Evolutionary conservation across 2,329 filamentous ascomycete genomes (phyloP), one percentile per base, ranked within the genome.

Genomic region (Sporothrix schenckii): DNA sequence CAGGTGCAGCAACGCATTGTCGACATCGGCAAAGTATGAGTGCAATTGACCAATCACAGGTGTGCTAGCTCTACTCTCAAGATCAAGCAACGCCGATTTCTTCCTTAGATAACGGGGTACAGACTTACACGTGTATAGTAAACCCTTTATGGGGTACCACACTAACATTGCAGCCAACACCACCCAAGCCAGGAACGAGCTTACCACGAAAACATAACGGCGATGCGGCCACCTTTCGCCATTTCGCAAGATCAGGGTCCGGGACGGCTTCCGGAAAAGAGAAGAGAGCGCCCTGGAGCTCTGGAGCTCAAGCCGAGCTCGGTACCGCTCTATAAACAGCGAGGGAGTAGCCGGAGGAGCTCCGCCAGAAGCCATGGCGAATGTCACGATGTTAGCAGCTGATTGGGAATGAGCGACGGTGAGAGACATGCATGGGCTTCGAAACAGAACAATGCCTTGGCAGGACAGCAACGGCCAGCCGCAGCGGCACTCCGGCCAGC

Each of bases 31-130:
- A 67, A 67, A 10, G 34, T 4, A 44, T 4, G 19, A 68, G 24
- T 19, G 49, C 69, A 21, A 71, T 71, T 71, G 66, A 50, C 69
- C 69, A 71, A 71, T 71, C 56, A 68, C 14, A 54, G 50, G 9
- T n/a, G 1, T 4, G n/a, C 2, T 21, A 53, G 30, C 19, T 14
- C 24, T 52, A 9, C 44, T 13, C 21, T 16, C 11, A 50, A 47
- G 66, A 54, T 41, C 27, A 2, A 16, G 34, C 21, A 11, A 30
- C 34, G 49, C 69, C 65, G 69, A 65, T 11, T 68, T 71, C 66
- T 71, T 68, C 66, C 66, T 19, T 24, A 30, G 24, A 49, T 68
- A 68, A 39, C 39, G 10, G 56, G 47, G 65, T 68, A 70, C 69
- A 13, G 16, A 2, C 4, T 7, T 7, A 19, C 44, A 52, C 4